Conservation (phyloP, 805 yeast genomes). For the Metschnikowia aberdeeniae region DNA sequence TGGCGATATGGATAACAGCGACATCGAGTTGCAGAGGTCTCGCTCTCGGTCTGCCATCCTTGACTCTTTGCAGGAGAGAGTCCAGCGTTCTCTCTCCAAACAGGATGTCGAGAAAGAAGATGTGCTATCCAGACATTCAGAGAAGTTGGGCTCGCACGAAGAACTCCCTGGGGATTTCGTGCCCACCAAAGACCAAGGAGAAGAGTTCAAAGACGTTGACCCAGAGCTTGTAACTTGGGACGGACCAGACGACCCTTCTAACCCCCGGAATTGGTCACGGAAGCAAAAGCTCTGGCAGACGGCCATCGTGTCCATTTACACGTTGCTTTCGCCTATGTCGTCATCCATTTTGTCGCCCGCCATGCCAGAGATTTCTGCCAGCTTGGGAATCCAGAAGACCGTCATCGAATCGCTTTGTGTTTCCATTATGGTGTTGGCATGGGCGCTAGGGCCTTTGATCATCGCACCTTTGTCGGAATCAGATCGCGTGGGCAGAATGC, state of each 20-base stretch:
- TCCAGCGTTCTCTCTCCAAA: constrained; percentile 11
- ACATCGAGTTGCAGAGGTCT: constrained; percentile 39
- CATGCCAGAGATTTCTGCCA: constrained; percentile 42
- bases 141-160: background rate
- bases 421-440: constrained; percentile 63
- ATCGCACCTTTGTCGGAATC: constrained; percentile 68
- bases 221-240: constrained; percentile 71
- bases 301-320: constrained; percentile 47
- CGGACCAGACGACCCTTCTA: constrained; percentile 53
- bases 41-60: constrained; percentile 44
- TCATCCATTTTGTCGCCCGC: constrained; percentile 65
- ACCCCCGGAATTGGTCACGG: constrained; percentile 62
- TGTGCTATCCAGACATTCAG: background rate
- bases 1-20: constrained; percentile 34
- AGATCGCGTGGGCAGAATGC: constrained; percentile 50
- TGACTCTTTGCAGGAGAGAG: constrained; percentile 29
- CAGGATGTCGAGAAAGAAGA: constrained; percentile 19
- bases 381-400: constrained; percentile 27
- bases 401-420: constrained; percentile 36
- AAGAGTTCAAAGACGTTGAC: constrained; percentile 50
- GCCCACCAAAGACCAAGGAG: constrained; percentile 43
- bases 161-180: constrained; percentile 27
- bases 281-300: constrained; percentile 41
- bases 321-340: constrained; percentile 58
- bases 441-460: constrained; percentile 64